Evolutionary conservation across 225 moss, liverwort and hornwort species (phyloP).

Genomic region (Physcomitrium patens): DNA sequence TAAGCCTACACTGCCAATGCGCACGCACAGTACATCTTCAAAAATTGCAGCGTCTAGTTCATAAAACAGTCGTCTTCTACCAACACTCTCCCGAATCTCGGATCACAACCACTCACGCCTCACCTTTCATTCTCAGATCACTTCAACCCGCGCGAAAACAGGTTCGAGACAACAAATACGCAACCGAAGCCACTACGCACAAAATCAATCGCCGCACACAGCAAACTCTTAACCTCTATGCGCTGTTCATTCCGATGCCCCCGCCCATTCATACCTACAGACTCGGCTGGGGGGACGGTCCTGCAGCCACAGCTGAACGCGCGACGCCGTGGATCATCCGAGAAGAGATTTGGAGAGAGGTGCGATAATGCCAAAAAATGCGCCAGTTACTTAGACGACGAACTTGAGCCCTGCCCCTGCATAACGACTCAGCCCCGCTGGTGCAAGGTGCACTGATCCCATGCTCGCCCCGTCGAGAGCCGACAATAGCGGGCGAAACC

Average conservation of each 20-base stretch:
- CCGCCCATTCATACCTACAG: slow-evolving; percentile 1
- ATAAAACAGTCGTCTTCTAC: neutral
- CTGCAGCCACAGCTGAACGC: slow-evolving; percentile 22
- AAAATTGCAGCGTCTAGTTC: slow-evolving; percentile 15
- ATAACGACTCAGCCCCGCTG: slow-evolving; percentile 21
- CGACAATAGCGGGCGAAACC: neutral
- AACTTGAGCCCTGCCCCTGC: slow-evolving; percentile 36
- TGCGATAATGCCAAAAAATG: neutral
- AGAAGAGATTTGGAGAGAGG: neutral
- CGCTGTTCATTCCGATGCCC: slow-evolving; percentile 17
- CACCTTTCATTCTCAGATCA: slow-evolving; percentile 14
- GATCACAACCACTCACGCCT: slow-evolving; percentile 22
- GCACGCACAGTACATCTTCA: neutral
- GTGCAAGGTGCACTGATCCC: slow-evolving; percentile 14
- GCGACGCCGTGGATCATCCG: slow-evolving; percentile 13
- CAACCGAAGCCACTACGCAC: slow-evolving; percentile 8
- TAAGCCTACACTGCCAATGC: neutral
- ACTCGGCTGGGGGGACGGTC: slow-evolving; percentile 3
- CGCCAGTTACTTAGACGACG: neutral
- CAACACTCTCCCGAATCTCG: slow-evolving; percentile 24
- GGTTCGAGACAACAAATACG: neutral
- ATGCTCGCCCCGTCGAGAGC: slow-evolving; percentile 12
- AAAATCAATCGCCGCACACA: slow-evolving; percentile 26
- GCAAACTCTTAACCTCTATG: neutral
- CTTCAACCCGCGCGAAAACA: neutral